These are phyloP conservation scores for Corymbia citriodora DNA, from an alignment of 441 rosid genomes.

Conservation along the genomic window DNA sequence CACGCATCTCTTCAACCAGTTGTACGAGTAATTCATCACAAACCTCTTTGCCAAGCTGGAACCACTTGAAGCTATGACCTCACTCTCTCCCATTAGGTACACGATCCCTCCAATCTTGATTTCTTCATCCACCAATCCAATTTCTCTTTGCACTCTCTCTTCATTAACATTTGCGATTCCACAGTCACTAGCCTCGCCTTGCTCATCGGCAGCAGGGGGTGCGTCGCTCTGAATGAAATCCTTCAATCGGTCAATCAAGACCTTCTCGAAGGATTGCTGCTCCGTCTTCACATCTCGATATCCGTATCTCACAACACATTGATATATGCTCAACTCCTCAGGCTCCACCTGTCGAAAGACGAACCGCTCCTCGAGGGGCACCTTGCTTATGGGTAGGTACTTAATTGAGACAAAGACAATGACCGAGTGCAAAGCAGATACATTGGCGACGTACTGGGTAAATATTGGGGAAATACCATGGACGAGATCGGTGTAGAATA, in stretches of 20 bases:
- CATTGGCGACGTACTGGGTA: background rate
- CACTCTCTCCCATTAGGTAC: conserved; percentile 2
- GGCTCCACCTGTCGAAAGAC: background rate
- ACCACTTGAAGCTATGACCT: background rate
- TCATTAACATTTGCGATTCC: background rate
- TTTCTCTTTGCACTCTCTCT: background rate
- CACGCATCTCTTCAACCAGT: background rate
- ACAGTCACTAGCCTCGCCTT: background rate
- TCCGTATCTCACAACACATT: conserved; percentile 1
- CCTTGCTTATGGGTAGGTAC: conserved; percentile 1
- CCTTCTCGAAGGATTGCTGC: background rate
- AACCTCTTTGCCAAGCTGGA: background rate
- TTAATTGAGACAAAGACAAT: background rate
- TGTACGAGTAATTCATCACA: background rate
- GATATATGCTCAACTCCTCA: background rate
- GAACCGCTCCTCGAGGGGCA: background rate
- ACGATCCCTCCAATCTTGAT: background rate
- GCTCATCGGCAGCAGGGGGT: background rate
- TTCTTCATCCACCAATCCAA: background rate
- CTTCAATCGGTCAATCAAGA: background rate
- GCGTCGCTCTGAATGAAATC: background rate
- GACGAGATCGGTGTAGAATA: background rate
- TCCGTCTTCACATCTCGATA: background rate
- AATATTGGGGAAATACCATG: background rate
- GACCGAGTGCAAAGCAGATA: background rate